Base-by-base conservation (phyloP, 345 rosid species). In the Lagerstroemia speciosa region DNA sequence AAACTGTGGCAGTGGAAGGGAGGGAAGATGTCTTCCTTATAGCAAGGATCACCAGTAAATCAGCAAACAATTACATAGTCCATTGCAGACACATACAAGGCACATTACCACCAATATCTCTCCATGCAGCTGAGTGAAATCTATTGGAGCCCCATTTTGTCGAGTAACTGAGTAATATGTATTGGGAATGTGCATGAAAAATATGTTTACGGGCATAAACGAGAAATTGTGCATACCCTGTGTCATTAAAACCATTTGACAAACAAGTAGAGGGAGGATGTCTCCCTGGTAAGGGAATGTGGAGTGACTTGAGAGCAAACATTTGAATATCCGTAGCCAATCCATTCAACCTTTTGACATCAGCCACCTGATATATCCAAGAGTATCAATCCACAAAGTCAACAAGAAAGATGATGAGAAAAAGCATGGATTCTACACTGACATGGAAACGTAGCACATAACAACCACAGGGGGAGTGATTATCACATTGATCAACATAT, bases 311-410 rank as follows among this genome's bases (percentile, higher is more conserved):
- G 48, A 84, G 90, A 77, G 90, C 98, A 81, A 89, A 93, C 94
- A 93, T 91, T 77, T 91, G 98, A 82, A 81, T 89, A 80, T 93
- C 93, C 30, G 93, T 86, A 26, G 80, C 87, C 76, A 91, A 81
- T n/a, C 96, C 91, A 79, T 93, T 93, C 70, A 87, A 74, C 87
- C 80, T 89, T 61, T 81, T 94, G 10, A 91, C 80, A 70, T 94
- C 98, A 45, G 96, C 85, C 65, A 89, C 96, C 99, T 91, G 78
- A 61, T 61, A 67, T 22, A 58, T 58, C 34, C 1, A 5, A n/a
- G n/a, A 52, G 57, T 5, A 11, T 52, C 20, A 3, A 3, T 20
- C 8, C 20, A 4, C 26, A 52, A 2, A n/a, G 57, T 6, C 8
- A 8, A 52, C n/a, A 37, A 9, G 9, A 37, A 37, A 37, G 40